Base-by-base conservation (phyloP, 1,139 yeast species). In the Candida sanyaensis region DNA sequence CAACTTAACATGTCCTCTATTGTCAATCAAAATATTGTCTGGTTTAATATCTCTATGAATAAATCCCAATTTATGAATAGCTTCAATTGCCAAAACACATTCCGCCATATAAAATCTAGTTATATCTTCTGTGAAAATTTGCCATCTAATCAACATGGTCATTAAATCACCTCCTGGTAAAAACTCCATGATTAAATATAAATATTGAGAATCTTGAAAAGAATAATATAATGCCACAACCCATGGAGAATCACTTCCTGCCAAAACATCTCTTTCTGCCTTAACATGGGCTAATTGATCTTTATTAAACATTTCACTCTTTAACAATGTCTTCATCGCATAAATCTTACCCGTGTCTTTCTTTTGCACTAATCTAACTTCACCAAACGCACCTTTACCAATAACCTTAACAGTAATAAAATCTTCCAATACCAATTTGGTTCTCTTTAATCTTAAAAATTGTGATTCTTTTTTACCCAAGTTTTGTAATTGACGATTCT, bases 101-200 rank as follows among this genome's bases (percentile, higher is more conserved):
- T 87, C 95, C 2, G 95, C 93, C 86, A 87, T 87, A 64, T 87
- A 87, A 62, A 87, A 87, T 53, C 95, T 69, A 5, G 95, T 87
- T 46, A 87, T 88, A 65, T 87, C 95, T 61, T 87, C 95, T 0
- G 95, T 86, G 62, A 87, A 87, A 26, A 87, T 82, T 62, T 87
- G 92, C 95, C 95, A 87, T 67, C 91, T 81, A 59, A 87, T 87
- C 60, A 87, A 73, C 95, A 87, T 87, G 0, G 95, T 87, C 95
- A 87, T 87, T 57, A 87, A 73, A 67, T 87, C 95, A 55, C 95
- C 95, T 53, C 95, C 95, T 3, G 95, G 95, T 53, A 87, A 75
- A 62, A 86, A 87, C 61, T 87, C 95, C 95, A 87, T 87, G 56
- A 87, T 87, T 58, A 87, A 73, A 61, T 87, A 87, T 52, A 87